phyloP scores from a whole-genome alignment of 2,329 filamentous ascomycete genomes.

The Fusarium sp. region DNA sequence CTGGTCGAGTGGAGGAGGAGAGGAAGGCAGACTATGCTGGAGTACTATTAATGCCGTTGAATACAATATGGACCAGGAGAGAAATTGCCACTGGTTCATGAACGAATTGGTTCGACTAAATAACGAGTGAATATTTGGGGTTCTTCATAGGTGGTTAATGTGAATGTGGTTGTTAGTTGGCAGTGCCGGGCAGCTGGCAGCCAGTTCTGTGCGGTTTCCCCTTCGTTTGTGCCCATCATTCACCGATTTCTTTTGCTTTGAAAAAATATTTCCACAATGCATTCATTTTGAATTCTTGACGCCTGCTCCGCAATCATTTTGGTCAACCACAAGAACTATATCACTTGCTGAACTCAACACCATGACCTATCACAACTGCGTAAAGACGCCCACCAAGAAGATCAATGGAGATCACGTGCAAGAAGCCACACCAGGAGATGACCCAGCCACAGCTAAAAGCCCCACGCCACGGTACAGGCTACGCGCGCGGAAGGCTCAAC shows the following conservation, averaged over 20 bases:
- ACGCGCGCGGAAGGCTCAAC: constrained; percentile 39
- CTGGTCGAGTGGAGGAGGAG: constrained; percentile 13
- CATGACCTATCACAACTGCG: background rate
- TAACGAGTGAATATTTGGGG: background rate
- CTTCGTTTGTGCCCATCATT: background rate
- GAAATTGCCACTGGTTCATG: background rate
- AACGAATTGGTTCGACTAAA: background rate
- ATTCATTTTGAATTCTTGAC: background rate
- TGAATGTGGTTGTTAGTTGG: background rate
- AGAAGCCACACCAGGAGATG: constrained; percentile 8
- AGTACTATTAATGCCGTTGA: constrained; percentile 40
- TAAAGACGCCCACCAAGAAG: constrained; percentile 19
- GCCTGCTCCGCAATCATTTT: background rate
- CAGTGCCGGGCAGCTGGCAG: constrained; percentile 7
- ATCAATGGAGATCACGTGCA: constrained; percentile 24
- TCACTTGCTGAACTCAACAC: background rate
- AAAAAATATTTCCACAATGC: background rate
- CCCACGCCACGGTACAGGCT: constrained; percentile 38
- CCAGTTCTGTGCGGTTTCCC: background rate
- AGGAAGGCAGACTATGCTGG: constrained; percentile 24
- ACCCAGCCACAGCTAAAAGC: constrained; percentile 25
- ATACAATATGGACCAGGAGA: constrained; percentile 27
- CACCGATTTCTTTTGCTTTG: background rate
- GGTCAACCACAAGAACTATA: background rate
- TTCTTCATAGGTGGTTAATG: background rate